Conservation (phyloP, 202 grass and related monocot genomes). For the Cymbopogon flexuosus region DNA sequence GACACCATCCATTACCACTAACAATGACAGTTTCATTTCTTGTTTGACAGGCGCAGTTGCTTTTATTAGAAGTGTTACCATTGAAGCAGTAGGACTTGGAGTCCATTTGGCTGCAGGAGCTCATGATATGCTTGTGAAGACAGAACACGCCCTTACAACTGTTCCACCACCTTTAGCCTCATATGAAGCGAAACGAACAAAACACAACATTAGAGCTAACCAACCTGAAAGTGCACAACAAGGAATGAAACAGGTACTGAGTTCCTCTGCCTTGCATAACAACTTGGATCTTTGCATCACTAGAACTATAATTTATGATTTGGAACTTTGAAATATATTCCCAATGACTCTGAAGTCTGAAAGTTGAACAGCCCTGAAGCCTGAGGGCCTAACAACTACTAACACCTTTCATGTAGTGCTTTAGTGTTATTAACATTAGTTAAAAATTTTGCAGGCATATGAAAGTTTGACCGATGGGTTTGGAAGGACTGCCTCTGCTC, state of each 20-base stretch:
- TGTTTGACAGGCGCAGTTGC: conserved; percentile 71
- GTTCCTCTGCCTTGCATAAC: conserved; percentile 6
- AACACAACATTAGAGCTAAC: conserved; percentile 66
- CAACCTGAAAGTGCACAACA: conserved; percentile 83
- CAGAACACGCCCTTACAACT: conserved; percentile 66
- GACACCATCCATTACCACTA: conserved; percentile 2
- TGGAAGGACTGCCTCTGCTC: conserved; percentile 70
- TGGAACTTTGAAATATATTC: conserved; percentile 16
- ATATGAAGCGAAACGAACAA: conserved; percentile 47
- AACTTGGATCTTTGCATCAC: conserved; percentile 23
- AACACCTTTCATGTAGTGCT: conserved; percentile 5
- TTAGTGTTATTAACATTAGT: conserved; percentile 20
- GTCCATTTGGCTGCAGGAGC: conserved; percentile 92
- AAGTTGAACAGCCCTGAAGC: background rate
- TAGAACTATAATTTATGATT: background rate
- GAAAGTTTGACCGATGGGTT: conserved; percentile 91
- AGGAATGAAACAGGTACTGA: conserved; percentile 74
- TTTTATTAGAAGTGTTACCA: conserved; percentile 85
- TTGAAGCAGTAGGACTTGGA: conserved; percentile 91
- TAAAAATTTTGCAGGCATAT: conserved; percentile 55
- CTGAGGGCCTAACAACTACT: background rate
- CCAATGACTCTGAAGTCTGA: background rate
- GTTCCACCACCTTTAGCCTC: conserved; percentile 47
- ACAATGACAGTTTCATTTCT: background rate
- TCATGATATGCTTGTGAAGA: conserved; percentile 86